Percentiles rank a stretch among this genome's conserved stretches.
Evolutionary conservation across 2,329 filamentous ascomycete species (phyloP).

Genomic region (Pseudogymnoascus sp.): DNA sequence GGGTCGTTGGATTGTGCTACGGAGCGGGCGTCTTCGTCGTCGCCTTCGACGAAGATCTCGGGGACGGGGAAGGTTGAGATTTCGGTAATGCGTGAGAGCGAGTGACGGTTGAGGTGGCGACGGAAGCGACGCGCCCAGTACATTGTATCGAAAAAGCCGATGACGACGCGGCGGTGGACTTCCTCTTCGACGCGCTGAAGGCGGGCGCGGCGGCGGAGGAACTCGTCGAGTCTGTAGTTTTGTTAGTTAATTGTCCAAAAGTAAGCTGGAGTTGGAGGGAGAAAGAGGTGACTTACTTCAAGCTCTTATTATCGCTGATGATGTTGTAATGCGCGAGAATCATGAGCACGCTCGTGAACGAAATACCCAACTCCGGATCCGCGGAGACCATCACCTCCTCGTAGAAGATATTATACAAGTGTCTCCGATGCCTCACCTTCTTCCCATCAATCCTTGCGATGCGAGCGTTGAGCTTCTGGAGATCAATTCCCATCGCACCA

Average conservation of each 20-base stretch:
- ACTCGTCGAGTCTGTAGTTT: slow-evolving; percentile 71
- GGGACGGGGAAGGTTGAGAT: slow-evolving; percentile 78
- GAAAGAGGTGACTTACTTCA: slow-evolving; percentile 51
- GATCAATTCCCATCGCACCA: slow-evolving; percentile 54
- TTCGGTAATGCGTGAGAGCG: slow-evolving; percentile 66
- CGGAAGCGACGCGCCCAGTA: slow-evolving; percentile 80
- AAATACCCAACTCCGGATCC: slow-evolving; percentile 81
- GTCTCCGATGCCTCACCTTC: slow-evolving; percentile 67
- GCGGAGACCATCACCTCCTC: slow-evolving; percentile 93
- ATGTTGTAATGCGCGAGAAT: slow-evolving; percentile 97
- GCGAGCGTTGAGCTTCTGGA: slow-evolving; percentile 67
- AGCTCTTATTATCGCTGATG: slow-evolving; percentile 93
- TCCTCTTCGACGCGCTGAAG: slow-evolving; percentile 93
- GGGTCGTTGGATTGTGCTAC: slow-evolving; percentile 22
- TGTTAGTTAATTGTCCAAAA: slow-evolving; percentile 24
- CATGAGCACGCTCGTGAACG: slow-evolving; percentile 88
- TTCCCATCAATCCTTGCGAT: slow-evolving; percentile 66
- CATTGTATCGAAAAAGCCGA: slow-evolving; percentile 92
- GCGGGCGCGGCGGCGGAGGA: slow-evolving; percentile 78
- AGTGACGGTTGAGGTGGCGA: slow-evolving; percentile 63
- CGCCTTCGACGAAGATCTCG: slow-evolving; percentile 83
- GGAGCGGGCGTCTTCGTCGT: slow-evolving; percentile 38
- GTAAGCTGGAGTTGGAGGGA: neutral
- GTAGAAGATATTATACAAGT: slow-evolving; percentile 88
- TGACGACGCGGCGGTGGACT: slow-evolving; percentile 79